Conservation (phyloP, 106 monocot species). For the Hemerocallis citrina region DNA sequence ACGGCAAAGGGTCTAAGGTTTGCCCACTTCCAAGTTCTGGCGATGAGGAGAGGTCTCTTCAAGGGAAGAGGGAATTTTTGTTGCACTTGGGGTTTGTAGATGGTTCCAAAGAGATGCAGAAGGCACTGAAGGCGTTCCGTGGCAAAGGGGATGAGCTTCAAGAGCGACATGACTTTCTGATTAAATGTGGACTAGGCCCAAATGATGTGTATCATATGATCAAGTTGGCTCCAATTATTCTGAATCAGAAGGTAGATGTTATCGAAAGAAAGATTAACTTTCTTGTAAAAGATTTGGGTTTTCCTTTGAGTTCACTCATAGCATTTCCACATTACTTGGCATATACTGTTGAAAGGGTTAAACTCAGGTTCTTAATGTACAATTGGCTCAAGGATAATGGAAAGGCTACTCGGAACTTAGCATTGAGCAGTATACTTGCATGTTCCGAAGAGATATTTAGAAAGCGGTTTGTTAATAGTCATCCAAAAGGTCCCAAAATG, state of each 20-base stretch:
- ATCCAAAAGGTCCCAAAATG: conserved; percentile 36
- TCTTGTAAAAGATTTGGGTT: conserved; percentile 41
- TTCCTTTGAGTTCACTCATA: conserved; percentile 38
- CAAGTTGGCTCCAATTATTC: conserved; percentile 37
- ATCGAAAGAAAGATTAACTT: conserved; percentile 55
- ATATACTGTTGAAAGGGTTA: conserved; percentile 37
- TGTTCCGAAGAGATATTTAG: conserved; percentile 44
- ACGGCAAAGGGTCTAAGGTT: conserved; percentile 30
- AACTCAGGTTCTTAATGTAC: conserved; percentile 68
- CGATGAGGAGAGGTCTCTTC: conserved; percentile 5
- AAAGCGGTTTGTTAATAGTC: conserved; percentile 24
- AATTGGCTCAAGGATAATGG: conserved; percentile 62
- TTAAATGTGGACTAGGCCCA: conserved; percentile 39
- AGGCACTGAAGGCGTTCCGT: conserved; percentile 32
- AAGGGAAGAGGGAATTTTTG: conserved; percentile 49
- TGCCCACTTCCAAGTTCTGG: conserved; percentile 18
- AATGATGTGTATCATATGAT: conserved; percentile 46
- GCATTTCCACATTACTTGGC: conserved; percentile 45
- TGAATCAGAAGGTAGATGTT: conserved; percentile 53
- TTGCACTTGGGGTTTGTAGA: conserved; percentile 38
- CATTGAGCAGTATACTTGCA: conserved; percentile 41
- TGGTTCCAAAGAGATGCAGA: conserved; percentile 47
- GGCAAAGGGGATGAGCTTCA: conserved; percentile 75
- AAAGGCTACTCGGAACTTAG: conserved; percentile 17
- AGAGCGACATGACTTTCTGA: conserved; percentile 51